These are phyloP conservation scores for Ceratobasidium sp. DNA, from an alignment of 1,284 basidiomycete species.

Conservation along the genomic window DNA sequence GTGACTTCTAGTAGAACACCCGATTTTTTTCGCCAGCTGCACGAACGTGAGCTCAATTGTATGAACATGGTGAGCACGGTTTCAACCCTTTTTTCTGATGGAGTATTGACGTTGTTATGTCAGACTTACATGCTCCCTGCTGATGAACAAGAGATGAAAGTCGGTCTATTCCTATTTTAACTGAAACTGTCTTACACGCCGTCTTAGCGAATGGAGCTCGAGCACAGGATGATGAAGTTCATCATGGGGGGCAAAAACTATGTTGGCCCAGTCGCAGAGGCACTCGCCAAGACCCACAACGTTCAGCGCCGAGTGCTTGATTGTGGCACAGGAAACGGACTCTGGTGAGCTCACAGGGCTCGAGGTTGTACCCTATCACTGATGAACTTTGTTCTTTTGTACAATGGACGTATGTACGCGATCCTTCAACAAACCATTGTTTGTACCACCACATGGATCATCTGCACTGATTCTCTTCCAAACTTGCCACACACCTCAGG, in stretches of 20 bases:
- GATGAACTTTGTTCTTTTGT: slow-evolving; percentile 37
- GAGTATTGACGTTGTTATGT: background rate
- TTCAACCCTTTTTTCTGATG: background rate
- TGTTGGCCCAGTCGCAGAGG: slow-evolving; percentile 64
- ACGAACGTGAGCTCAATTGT: slow-evolving; percentile 39
- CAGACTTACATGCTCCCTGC: slow-evolving; percentile 62
- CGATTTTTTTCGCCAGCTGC: slow-evolving; percentile 39
- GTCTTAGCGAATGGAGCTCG: slow-evolving; percentile 62
- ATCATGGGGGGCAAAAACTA: slow-evolving; percentile 67
- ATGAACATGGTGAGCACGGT: slow-evolving; percentile 37
- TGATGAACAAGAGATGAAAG: slow-evolving; percentile 66
- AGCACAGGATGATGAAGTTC: slow-evolving; percentile 68
- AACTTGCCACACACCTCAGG: slow-evolving; percentile 51
- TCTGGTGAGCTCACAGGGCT: slow-evolving; percentile 58
- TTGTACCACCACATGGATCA: slow-evolving; percentile 5
- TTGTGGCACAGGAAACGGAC: slow-evolving; percentile 71
- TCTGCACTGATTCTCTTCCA: background rate
- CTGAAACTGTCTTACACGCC: slow-evolving; percentile 26
- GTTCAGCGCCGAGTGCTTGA: slow-evolving; percentile 63
- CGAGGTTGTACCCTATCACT: slow-evolving; percentile 34
- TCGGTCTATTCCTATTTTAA: slow-evolving; percentile 44
- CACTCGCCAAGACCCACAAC: slow-evolving; percentile 52
- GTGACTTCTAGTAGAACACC: slow-evolving; percentile 35
- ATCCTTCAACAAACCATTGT: slow-evolving; percentile 12
- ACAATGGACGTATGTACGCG: slow-evolving; percentile 16